phyloP scores from a whole-genome alignment of 129 eudicot species.

The Helichrysum umbraculigerum region DNA sequence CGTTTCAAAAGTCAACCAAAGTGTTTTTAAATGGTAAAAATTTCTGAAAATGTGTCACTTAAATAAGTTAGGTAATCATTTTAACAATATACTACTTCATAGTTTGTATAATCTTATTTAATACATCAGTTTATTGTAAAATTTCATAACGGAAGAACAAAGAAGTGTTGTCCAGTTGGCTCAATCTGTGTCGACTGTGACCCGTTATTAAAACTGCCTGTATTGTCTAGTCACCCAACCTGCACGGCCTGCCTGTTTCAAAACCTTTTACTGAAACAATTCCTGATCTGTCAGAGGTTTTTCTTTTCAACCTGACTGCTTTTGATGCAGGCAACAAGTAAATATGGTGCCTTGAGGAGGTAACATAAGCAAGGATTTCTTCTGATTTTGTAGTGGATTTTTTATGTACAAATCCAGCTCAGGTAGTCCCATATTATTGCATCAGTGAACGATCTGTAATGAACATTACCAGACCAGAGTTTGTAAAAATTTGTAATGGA shows the following conservation, averaged over 20 bases:
- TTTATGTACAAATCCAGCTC: slow-evolving; percentile 17
- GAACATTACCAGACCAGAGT: not conserved
- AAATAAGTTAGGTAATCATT: too few species aligned
- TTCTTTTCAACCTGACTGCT: not conserved
- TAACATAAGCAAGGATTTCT: slow-evolving; percentile 23
- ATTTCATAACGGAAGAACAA: not conserved
- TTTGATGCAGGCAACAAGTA: slow-evolving; percentile 66
- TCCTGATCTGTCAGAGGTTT: not conserved
- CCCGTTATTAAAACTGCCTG: not conserved
- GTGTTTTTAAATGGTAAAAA: not conserved
- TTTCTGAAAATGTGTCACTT: too few species aligned
- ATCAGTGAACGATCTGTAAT: not conserved
- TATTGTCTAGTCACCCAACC: not conserved
- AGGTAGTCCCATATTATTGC: slow-evolving; percentile 5
- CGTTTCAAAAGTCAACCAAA: not conserved
- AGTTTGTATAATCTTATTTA: not conserved
- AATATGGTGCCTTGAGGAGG: slow-evolving; percentile 76
- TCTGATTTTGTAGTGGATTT: slow-evolving; percentile 10
- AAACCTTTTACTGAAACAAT: not conserved
- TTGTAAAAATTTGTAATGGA: not conserved
- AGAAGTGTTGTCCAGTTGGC: not conserved
- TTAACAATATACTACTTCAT: too few species aligned
- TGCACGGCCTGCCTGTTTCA: not conserved
- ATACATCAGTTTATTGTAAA: not conserved
- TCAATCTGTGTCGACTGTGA: not conserved